These are phyloP conservation scores for Stentor coeruleus DNA, from an alignment of 73 alveolate species.

Conservation along the genomic window DNA sequence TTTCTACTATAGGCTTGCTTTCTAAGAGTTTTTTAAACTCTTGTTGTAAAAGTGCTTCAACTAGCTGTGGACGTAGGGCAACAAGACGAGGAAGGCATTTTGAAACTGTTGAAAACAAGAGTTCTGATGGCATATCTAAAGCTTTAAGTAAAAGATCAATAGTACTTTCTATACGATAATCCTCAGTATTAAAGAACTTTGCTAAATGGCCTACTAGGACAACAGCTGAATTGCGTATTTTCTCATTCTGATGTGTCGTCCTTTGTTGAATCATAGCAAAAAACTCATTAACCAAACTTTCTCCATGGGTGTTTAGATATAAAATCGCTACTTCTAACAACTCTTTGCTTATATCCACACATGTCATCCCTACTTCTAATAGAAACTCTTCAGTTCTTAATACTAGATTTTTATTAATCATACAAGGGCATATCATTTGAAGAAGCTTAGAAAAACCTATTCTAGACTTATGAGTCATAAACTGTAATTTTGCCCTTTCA, in stretches of 20 bases:
- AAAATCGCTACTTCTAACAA: not conserved
- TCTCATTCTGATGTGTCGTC: not conserved
- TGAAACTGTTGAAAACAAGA: not conserved
- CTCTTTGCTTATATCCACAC: not conserved
- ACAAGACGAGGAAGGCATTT: slow-evolving; percentile 19
- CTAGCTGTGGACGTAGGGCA: not conserved
- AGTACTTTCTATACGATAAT: slow-evolving; percentile 19
- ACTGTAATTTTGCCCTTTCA: not conserved
- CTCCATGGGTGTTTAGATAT: not conserved
- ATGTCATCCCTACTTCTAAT: not conserved
- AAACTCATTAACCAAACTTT: not conserved
- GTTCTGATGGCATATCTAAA: slow-evolving; percentile 22
- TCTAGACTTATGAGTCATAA: not conserved
- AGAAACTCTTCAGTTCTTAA: not conserved
- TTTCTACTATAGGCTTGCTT: not conserved
- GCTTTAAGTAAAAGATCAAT: not conserved
- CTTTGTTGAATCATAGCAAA: slow-evolving; percentile 16
- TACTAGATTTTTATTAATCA: not conserved
- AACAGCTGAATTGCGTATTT: slow-evolving; percentile 9
- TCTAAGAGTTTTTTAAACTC: slow-evolving; percentile 9
- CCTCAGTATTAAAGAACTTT: not conserved
- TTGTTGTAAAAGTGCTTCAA: not conserved
- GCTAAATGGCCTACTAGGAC: slow-evolving; percentile 12
- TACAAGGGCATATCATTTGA: not conserved
- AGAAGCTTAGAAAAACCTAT: slow-evolving; percentile 4